Conservation (phyloP, 306 rosid genomes). For the Urtica urens region DNA sequence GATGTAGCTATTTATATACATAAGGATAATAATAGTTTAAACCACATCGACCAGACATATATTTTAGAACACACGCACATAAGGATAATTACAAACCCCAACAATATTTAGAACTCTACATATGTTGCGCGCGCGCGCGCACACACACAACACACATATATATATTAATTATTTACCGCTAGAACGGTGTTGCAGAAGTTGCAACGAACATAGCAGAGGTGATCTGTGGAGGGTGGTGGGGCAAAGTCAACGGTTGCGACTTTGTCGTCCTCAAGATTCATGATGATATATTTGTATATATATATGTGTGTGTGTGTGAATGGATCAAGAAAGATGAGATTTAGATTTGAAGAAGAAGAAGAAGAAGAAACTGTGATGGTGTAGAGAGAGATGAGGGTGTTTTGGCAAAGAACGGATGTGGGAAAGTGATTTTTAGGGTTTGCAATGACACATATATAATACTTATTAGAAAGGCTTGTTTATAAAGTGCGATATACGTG, state of each 20-base stretch:
- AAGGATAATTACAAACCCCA: too few species aligned
- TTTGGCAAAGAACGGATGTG: neutral
- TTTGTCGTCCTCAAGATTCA: constrained; percentile 69
- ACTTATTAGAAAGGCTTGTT: neutral
- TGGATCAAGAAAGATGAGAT: too few species aligned
- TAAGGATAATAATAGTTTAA: too few species aligned
- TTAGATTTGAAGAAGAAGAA: neutral
- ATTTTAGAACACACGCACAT: too few species aligned
- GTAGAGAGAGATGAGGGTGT: too few species aligned
- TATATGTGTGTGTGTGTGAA: neutral
- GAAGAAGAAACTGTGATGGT: neutral
- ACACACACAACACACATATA: neutral
- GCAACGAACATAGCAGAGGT: constrained; percentile 93
- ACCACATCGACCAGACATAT: too few species aligned
- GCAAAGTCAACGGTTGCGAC: constrained; percentile 62
- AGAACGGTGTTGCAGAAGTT: constrained; percentile 95
- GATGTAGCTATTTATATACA: too few species aligned
- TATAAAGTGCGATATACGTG: neutral
- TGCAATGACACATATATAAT: neutral
- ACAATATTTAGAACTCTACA: too few species aligned
- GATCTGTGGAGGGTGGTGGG: constrained; percentile 40
- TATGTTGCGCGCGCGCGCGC: neutral
- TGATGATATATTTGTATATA: constrained; percentile 7
- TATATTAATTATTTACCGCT: constrained; percentile 36
- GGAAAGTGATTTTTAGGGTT: neutral